Evolutionary conservation across 2,329 filamentous ascomycete species (phyloP).

Genomic region (Beauveria sp.): DNA sequence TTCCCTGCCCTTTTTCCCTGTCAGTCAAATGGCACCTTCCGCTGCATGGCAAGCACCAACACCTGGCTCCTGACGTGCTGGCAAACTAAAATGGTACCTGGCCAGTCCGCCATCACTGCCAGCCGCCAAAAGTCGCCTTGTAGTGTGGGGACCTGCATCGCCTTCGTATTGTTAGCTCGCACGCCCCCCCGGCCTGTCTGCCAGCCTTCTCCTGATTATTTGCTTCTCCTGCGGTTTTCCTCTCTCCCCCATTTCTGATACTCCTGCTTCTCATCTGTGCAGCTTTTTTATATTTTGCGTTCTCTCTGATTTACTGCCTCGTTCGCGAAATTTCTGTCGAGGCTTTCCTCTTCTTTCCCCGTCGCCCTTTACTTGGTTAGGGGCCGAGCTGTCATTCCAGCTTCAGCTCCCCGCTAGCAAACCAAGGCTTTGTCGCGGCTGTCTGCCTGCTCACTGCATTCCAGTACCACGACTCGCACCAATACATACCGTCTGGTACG

Average conservation of each 20-base stretch:
- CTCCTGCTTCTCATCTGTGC: constrained; percentile 4
- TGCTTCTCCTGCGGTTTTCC: constrained; percentile 4
- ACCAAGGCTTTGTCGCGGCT: not conserved
- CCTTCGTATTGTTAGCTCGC: constrained; percentile 8
- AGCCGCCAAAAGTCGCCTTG: not conserved
- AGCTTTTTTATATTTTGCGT: not conserved
- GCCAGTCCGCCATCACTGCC: not conserved
- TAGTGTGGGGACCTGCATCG: not conserved
- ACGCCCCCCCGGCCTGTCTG: constrained; percentile 1
- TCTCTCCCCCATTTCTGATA: not conserved
- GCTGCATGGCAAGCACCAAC: not conserved
- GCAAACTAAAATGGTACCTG: constrained; percentile 1
- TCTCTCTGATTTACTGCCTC: not conserved
- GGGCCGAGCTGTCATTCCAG: constrained; percentile 7
- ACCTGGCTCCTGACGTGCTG: not conserved
- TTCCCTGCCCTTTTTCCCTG: no score
- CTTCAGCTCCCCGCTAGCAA: not conserved
- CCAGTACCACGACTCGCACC: not conserved
- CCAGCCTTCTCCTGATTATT: constrained; percentile 7
- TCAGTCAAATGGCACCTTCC: no score
- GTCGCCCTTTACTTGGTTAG: not conserved
- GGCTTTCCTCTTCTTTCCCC: not conserved
- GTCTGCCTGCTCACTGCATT: constrained; percentile 1
- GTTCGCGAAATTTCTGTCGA: not conserved
- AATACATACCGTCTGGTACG: constrained; percentile 11